These are phyloP conservation scores for Quercus tomentella DNA, from an alignment of 331 rosid genomes.

Conservation along the genomic window DNA sequence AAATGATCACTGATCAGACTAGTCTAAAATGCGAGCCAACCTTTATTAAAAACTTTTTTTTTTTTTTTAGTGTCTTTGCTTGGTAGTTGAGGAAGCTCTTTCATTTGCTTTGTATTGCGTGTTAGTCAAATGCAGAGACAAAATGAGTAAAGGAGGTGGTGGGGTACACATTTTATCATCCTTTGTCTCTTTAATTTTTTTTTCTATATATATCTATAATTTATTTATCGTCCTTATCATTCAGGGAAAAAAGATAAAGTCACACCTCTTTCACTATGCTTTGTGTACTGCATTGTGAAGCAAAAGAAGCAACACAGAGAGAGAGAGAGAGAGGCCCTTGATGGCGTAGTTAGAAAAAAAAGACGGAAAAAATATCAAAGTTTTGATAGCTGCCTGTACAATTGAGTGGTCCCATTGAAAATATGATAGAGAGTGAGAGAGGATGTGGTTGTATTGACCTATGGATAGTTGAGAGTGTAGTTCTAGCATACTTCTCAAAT, in stretches of 20 bases:
- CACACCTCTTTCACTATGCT: background rate
- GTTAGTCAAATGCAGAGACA: conserved; percentile 17
- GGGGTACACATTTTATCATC: conserved; percentile 6
- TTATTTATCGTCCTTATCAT: background rate
- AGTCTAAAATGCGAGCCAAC: background rate
- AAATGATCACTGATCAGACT: background rate
- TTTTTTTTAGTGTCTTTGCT: background rate
- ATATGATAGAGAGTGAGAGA: background rate
- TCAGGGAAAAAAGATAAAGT: background rate
- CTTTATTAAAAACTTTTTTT: background rate
- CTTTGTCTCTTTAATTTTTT: background rate
- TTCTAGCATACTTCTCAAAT: no score
- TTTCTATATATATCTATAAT: background rate
- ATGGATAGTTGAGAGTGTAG: no score
- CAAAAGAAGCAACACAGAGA: background rate
- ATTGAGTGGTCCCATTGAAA: background rate
- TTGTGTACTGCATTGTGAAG: background rate
- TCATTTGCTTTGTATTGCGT: conserved; percentile 16
- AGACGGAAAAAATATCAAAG: background rate
- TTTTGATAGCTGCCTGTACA: background rate
- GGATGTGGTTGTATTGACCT: background rate
- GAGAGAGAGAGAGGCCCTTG: background rate
- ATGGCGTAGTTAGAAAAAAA: background rate
- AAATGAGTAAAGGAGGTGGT: conserved; percentile 16
- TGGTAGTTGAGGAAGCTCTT: conserved; percentile 29